Evolutionary conservation across 2,329 filamentous ascomycete genomes (phyloP), one percentile per base, ranked within the genome.

Genomic region (Teratosphaeria epicoccoides): DNA sequence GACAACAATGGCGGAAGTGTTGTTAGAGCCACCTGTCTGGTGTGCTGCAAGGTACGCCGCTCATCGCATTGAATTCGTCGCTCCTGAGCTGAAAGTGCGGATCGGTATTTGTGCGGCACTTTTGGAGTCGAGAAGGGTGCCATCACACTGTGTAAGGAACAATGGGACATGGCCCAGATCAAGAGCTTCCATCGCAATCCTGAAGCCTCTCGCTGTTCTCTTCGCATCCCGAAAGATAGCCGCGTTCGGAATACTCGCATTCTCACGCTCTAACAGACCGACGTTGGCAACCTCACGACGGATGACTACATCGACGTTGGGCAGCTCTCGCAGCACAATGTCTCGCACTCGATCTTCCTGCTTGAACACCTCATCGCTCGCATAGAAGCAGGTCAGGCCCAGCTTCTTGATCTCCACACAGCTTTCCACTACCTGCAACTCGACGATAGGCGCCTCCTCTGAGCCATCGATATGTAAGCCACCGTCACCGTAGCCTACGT

Each of bases 31-130:
- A 47, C 63, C 55, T 6, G 58, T 60, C 20, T 63, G 55, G 20
- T 65, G 59, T 2, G 59, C 61, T 43, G 75, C 73, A 1, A 86
- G 66, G 51, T 82, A 83, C 0, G 81, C 82, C 10, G 74, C 76
- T 10, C 76, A 76, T 11, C 74, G 70, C 71, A 78, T 76, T 7
- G 73, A 76, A 53, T 78, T 78, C 0, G 75, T 78, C 1, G 75
- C 72, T 0, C 76, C 75, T 24, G 73, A 76, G 0, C 70, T 72
- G 57, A 78, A 78, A 0, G 75, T 78, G 1, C 73, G 68, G 26
- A 78, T 77, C 0, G 76, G 76, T 2, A 76, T 63, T 3, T 69
- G 66, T 7, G 71, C 70, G 11, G 76, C 76, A 10, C 71, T 69
- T 7, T 68, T 67, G 0, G 73, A 73, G 46, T 71, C 70, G 2